phyloP scores from a whole-genome alignment of 2,329 filamentous ascomycete genomes.

The Aspergillus persii region DNA sequence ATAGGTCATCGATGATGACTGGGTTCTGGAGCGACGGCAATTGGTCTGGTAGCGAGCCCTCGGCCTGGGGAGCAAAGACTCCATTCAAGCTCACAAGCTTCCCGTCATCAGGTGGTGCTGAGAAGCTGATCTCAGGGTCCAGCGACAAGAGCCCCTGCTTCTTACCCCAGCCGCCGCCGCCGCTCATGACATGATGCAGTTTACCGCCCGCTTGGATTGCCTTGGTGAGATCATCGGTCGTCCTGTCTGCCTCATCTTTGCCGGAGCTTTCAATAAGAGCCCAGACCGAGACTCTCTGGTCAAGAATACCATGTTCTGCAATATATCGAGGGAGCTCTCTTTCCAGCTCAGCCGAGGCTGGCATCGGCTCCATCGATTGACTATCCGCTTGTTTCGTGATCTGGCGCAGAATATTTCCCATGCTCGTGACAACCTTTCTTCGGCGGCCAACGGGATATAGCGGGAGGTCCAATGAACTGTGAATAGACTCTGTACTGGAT shows the following conservation, averaged over 20 bases:
- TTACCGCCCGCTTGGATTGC: constrained; percentile 34
- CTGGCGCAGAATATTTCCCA: constrained; percentile 45
- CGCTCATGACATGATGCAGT: constrained; percentile 44
- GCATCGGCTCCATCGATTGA: constrained; percentile 30
- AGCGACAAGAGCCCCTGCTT: constrained; percentile 44
- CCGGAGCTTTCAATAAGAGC: constrained; percentile 36
- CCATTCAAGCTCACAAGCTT: constrained; percentile 21
- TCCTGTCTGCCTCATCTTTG: constrained; percentile 8
- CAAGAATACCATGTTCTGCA: constrained; percentile 34
- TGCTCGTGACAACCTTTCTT: constrained; percentile 39
- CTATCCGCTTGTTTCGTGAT: constrained; percentile 33
- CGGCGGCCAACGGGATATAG: constrained; percentile 37
- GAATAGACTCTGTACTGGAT: constrained; percentile 13
- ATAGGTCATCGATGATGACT: constrained; percentile 30
- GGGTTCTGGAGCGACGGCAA: constrained; percentile 22
- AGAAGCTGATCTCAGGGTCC: constrained; percentile 39
- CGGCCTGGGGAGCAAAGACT: constrained; percentile 21
- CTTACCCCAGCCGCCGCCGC: constrained; percentile 47
- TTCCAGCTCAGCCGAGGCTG: constrained; percentile 43
- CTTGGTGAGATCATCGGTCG: constrained; percentile 23
- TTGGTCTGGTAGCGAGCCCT: constrained; percentile 9
- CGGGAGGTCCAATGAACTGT: constrained; percentile 29
- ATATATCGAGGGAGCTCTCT: constrained; percentile 42
- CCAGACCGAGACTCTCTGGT: constrained; percentile 42
- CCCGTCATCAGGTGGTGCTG: constrained; percentile 13